These are phyloP conservation scores for Pichia eremophila DNA, from an alignment of 805 yeast species.

Conservation along the genomic window DNA sequence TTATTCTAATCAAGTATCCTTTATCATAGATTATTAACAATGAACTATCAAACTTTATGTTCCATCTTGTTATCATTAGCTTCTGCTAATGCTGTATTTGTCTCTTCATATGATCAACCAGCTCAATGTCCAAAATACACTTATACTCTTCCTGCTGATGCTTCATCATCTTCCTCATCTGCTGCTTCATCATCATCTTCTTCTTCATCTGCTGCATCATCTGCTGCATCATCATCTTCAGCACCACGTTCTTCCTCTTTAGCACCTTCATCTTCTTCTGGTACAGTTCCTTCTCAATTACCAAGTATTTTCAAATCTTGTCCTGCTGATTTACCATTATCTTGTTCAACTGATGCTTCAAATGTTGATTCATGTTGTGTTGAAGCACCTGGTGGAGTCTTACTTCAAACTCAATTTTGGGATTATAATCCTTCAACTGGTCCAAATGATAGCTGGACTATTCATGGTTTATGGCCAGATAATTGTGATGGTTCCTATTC, in stretches of 20 bases:
- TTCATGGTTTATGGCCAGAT: conserved; percentile 87
- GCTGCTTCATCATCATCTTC: no score
- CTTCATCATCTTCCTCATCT: no score
- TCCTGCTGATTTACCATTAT: conserved; percentile 47
- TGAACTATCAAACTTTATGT: neutral
- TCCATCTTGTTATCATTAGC: neutral
- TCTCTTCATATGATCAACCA: neutral
- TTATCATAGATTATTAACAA: neutral
- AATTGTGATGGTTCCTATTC: conserved; percentile 73
- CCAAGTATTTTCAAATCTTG: conserved; percentile 25
- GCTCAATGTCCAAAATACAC: no score
- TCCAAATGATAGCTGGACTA: conserved; percentile 59
- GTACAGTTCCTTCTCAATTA: neutral
- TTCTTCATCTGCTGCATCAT: no score
- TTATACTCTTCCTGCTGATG: no score
- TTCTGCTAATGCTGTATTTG: neutral
- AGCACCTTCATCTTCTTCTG: neutral
- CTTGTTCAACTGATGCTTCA: conserved; percentile 49
- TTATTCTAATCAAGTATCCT: no score
- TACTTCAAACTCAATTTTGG: conserved; percentile 88
- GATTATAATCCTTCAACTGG: conserved; percentile 71
- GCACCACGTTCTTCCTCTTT: no score
- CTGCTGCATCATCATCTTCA: no score
- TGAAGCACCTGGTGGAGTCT: conserved; percentile 76
- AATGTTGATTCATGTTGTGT: conserved; percentile 66